Base-by-base conservation (phyloP, 2,329 filamentous ascomycete species). In the Nannizzia gypsea region DNA sequence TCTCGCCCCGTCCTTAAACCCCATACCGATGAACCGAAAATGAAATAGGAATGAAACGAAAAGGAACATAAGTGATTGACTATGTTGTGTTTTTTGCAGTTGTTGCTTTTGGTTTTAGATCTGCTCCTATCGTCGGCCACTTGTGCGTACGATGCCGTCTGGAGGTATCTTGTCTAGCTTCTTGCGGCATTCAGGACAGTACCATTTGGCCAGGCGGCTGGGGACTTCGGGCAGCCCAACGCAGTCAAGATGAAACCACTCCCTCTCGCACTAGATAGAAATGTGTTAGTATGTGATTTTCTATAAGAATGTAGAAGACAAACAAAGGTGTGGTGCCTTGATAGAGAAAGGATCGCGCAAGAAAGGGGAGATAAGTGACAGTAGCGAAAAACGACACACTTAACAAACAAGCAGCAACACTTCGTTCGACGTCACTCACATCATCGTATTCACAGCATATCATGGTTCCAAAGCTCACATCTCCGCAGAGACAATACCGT, bases 171-270 rank as follows among this genome's bases (percentile, higher is more conserved):
- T 77, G 59, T 73, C 71, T 44, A 75, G 69, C 66, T 77, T 80
- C 66, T 79, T 76, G 50, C 79, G 72, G 66, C 83, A 86, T 44
- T 83, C 80, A 0, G 82, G 82, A 70, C 83, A 86, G 66, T 83
- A 86, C 83, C 83, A 86, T 69, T 84, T 85, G 9, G 79, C 77
- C 11, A 82, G 78, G 24, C 82, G 77, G n/a, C 78, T 77, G 6
- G 83, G 83, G 34, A 82, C 76, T 58, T 83, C 81, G 5, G 75
- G 74, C 17, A 86, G 73, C 13, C 78, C 77, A 26, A 86, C 78
- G 63, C 83, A 86, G 38, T 77, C 76, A 54, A 86, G 77, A 66
- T 86, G 83, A 68, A 86, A 86, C 83, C 83, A 86, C 71, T 86
- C 83, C 48, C 77, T 80, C 63, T 84, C 81, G 70, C 83, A 86